Evolutionary conservation across 2,329 filamentous ascomycete genomes (phyloP).

Genomic region (Penicillium sp.): DNA sequence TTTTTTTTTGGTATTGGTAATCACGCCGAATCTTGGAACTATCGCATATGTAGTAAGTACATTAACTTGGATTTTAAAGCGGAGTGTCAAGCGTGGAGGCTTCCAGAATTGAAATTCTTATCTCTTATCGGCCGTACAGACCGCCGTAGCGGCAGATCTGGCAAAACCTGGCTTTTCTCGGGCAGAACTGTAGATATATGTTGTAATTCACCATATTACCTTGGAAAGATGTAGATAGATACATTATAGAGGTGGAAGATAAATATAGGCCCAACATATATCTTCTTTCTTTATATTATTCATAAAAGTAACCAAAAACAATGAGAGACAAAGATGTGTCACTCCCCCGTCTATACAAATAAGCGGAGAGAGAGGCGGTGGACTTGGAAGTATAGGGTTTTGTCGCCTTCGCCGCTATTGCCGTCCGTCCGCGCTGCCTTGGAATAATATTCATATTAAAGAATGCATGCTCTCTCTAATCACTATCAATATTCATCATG

Average conservation of each 20-base stretch:
- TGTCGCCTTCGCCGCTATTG: background rate
- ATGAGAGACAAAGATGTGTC: background rate
- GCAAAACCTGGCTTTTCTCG: background rate
- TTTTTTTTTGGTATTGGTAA: background rate
- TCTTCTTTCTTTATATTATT: background rate
- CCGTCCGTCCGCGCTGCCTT: conserved; percentile 7
- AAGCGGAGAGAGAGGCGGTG: background rate
- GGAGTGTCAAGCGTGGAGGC: conserved; percentile 12
- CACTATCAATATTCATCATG: conserved; percentile 21
- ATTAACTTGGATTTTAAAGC: conserved; percentile 4
- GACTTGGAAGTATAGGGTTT: background rate
- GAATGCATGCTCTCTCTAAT: conserved; percentile 1
- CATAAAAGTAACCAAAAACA: background rate
- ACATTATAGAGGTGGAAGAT: background rate
- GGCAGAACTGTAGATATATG: background rate
- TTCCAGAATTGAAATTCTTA: conserved; percentile 13
- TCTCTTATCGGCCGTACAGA: background rate
- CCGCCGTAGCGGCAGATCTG: background rate
- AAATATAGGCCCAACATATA: background rate
- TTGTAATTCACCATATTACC: background rate
- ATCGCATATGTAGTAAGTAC: background rate
- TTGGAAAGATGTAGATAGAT: background rate
- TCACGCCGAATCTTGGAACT: background rate
- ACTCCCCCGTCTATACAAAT: background rate
- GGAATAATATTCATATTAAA: conserved; percentile 7